Conservation (phyloP, 2,329 filamentous ascomycete species). For the Penicillium decumbens region DNA sequence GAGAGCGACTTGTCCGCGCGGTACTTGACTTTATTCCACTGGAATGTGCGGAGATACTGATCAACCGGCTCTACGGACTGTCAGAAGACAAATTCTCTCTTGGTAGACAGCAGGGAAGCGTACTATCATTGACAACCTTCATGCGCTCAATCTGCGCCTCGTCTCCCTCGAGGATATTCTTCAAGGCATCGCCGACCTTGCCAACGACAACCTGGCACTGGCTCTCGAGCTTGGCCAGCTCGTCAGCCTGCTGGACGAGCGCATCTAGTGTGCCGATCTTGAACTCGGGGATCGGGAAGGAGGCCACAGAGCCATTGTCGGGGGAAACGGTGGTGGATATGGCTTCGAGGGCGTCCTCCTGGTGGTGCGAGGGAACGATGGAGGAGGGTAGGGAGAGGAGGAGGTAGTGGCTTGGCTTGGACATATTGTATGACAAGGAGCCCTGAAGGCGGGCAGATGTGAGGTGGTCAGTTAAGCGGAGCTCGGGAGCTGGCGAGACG, state of each 20-base stretch:
- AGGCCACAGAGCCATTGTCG: slow-evolving; percentile 70
- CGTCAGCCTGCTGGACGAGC: slow-evolving; percentile 92
- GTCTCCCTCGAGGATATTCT: slow-evolving; percentile 75
- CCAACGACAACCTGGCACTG: slow-evolving; percentile 75
- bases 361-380: slow-evolving; percentile 74
- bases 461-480: slow-evolving; percentile 2
- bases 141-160: slow-evolving; percentile 77
- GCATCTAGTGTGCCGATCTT: slow-evolving; percentile 97
- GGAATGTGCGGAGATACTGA: slow-evolving; percentile 81
- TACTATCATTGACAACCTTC: slow-evolving; percentile 93
- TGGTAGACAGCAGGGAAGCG: slow-evolving; percentile 31
- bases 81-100: slow-evolving; percentile 10
- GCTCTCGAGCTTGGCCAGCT: slow-evolving; percentile 79
- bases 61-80: slow-evolving; percentile 75
- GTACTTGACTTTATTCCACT: slow-evolving; percentile 98
- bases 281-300: slow-evolving; percentile 85
- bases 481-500: slow-evolving; percentile 17
- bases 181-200: slow-evolving; percentile 84
- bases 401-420: slow-evolving; percentile 62
- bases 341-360: slow-evolving; percentile 73
- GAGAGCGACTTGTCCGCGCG: slow-evolving; percentile 83
- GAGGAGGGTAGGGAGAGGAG: slow-evolving; percentile 86
- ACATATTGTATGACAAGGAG: slow-evolving; percentile 30
- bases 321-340: slow-evolving; percentile 66
- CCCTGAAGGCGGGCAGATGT: slow-evolving; percentile 14